Percentiles rank a stretch among this genome's conserved stretches.
These are phyloP conservation scores for Ustilago shanxiensis DNA, from an alignment of 1,284 basidiomycete species.

Conservation along the genomic window DNA sequence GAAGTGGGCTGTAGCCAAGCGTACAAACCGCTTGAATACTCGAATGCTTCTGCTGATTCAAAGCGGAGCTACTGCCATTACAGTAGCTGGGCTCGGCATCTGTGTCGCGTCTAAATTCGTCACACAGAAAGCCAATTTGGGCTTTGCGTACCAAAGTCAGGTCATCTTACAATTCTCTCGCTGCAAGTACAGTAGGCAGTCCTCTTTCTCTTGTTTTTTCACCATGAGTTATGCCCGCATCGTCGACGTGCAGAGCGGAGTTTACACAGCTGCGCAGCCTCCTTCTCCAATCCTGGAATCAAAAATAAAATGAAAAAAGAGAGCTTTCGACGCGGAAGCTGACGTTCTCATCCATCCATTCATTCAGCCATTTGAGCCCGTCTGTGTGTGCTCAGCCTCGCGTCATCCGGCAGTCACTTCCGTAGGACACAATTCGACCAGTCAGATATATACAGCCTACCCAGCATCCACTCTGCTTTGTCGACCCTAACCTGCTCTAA, in stretches of 20 bases:
- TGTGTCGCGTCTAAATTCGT: conserved; percentile 18
- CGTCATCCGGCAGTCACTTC: conserved; percentile 6
- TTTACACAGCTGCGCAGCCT: conserved; percentile 7
- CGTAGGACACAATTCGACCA: not conserved
- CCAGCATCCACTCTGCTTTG: no score
- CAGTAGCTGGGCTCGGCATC: conserved; percentile 6
- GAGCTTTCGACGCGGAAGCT: conserved; percentile 2
- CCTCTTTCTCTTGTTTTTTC: not conserved
- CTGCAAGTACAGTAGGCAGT: no score
- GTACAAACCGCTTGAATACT: no score
- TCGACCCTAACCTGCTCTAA: no score
- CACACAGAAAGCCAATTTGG: conserved; percentile 4
- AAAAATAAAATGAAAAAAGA: conserved; percentile 4
- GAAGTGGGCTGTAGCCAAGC: conserved; percentile 12
- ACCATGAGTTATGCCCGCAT: conserved; percentile 9
- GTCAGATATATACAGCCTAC: conserved; percentile 3
- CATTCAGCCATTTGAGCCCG: not conserved
- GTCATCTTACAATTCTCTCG: conserved; percentile 26
- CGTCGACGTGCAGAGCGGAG: conserved; percentile 32
- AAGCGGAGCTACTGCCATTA: not conserved
- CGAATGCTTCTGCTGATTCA: not conserved
- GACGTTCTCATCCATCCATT: conserved; percentile 2
- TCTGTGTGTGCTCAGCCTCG: conserved; percentile 1
- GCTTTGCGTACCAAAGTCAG: conserved; percentile 30
- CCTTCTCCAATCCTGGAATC: not conserved